Base-by-base conservation (phyloP, 495 filamentous ascomycete species). In the Tuber microsphaerosporum region DNA sequence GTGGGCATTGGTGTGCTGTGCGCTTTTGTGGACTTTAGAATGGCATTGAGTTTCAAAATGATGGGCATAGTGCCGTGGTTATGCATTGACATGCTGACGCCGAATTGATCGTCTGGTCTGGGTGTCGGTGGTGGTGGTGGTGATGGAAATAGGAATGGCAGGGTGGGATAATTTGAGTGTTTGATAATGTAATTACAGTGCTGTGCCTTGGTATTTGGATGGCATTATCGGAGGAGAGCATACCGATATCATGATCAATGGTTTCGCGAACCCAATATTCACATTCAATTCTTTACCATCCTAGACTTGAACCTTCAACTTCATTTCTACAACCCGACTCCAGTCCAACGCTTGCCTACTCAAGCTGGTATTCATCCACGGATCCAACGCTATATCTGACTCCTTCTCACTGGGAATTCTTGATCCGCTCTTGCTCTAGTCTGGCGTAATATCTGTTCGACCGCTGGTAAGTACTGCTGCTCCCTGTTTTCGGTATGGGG, bases 371-470 rank as follows among this genome's bases (percentile, higher is more conserved):
- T 56, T 61, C 45, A 69, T 46, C 26, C 69, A 70, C 69, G 22
- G 42, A 61, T 17, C 68, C 34, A 39, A 69, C 69, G 17, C 44
- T 12, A 34, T 37, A n/a, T 5, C 14, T 31, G 56, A 31, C 56
- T 51, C 46, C 46, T 56, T 56, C 2, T 71, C 56, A 75, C 56
- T 78, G 31, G 22, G 77, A 70, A 41, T 79, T 79, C 39, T 80
- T 75, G 45, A 77, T 73, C 48, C 81, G 80, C 84, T 91, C 86
- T 79, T 89, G 87, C 85, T 94, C 92, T 70, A 94, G 85, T 84
- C 90, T 92, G 80, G 88, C 85, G 87, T 94, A 94, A 88, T 88
- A 92, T 74, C 80, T 82, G 37, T 73, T 51, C 37, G 16, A 1
- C 20, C 70, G 10, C 39, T 22, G 1, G 71, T 74, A 46, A 80